Conservation (phyloP, 106 monocot species). For the Alisma plantagoaquatica region DNA sequence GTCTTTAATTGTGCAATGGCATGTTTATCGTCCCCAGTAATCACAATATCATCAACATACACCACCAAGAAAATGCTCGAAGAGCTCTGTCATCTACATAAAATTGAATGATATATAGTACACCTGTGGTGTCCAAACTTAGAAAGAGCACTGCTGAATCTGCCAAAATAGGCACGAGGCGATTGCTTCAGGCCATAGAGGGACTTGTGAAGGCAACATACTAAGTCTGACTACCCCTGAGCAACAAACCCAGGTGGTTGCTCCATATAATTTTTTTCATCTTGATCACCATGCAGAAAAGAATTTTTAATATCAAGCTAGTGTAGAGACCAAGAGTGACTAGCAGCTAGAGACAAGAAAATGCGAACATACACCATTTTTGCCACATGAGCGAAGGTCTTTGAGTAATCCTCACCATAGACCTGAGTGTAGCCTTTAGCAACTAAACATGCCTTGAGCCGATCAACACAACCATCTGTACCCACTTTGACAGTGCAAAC, state of each 20-base stretch:
- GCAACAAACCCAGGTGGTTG: not conserved
- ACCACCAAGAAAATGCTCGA: not conserved
- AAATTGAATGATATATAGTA: not conserved
- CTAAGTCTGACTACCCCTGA: not conserved
- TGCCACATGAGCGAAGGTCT: not conserved
- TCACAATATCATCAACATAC: slow-evolving; percentile 1
- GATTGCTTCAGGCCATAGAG: too few species aligned
- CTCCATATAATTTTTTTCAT: not conserved
- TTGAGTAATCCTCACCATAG: not conserved
- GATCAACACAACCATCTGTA: not conserved
- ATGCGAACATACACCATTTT: not conserved
- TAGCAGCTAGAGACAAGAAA: not conserved
- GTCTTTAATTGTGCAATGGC: not conserved
- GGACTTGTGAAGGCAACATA: too few species aligned
- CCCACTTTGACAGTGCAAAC: not conserved
- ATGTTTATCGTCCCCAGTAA: not conserved
- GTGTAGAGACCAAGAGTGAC: not conserved
- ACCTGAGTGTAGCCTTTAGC: not conserved
- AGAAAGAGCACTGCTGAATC: too few species aligned
- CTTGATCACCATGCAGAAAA: not conserved
- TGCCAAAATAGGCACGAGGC: too few species aligned
- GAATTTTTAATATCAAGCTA: slow-evolving; percentile 1
- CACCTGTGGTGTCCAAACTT: not conserved
- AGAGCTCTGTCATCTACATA: not conserved
- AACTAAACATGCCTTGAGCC: not conserved